Percentiles rank a stretch among this genome's conserved stretches.
Evolutionary conservation across 345 rosid genomes (phyloP).

Genomic region (Gossypium rotundifolium): DNA sequence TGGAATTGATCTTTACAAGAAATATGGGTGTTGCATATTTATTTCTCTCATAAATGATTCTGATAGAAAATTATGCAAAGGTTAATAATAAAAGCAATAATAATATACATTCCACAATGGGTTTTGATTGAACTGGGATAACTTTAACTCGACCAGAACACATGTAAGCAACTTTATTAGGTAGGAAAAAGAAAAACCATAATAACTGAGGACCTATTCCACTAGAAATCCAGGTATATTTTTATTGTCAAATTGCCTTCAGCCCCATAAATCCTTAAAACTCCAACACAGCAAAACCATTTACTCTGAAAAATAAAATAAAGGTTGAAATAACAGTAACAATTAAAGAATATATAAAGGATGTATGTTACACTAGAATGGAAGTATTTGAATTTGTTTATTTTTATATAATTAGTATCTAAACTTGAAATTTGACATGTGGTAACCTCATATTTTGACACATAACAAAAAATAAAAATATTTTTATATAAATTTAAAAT

Average conservation of each 20-base stretch:
- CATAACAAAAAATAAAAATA: no score
- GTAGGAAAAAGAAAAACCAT: neutral
- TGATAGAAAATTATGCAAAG: no score
- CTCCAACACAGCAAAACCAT: constrained; percentile 5
- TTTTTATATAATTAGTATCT: no score
- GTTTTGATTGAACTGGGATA: neutral
- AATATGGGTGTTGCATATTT: no score
- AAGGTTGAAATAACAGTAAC: neutral
- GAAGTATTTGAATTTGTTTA: no score
- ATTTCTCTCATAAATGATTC: no score
- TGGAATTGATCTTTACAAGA: no score
- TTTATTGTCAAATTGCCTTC: neutral
- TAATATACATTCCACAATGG: neutral
- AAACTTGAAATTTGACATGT: no score
- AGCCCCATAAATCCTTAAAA: neutral
- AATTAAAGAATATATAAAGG: neutral
- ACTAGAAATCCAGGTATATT: neutral
- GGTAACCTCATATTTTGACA: no score
- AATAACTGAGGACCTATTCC: neutral
- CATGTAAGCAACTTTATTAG: neutral
- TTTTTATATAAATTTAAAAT: no score
- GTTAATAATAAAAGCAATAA: neutral
- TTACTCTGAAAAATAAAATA: neutral
- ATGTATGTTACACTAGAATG: no score
- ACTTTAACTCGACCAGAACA: neutral